Conservation (phyloP, 805 yeast species). For the Starmera dryadoides region DNA sequence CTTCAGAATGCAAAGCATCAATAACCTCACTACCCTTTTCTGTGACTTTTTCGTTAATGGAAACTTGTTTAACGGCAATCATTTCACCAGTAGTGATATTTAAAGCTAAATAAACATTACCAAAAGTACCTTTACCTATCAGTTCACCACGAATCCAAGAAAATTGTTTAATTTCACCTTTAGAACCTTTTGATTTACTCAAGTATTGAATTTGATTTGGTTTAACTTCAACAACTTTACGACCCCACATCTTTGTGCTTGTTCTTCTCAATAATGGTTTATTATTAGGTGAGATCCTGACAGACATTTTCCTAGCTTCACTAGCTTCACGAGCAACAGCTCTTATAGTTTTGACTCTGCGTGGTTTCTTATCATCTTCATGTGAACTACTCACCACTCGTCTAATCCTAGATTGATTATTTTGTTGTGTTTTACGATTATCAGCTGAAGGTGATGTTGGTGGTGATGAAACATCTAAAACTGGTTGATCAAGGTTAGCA, state of each 20-base stretch:
- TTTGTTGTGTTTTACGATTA: conserved; percentile 5
- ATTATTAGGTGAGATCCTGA: conserved; percentile 3
- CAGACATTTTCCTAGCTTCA: conserved; percentile 42
- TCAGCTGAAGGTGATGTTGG: conserved; percentile 43
- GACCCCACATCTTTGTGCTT: conserved; percentile 98
- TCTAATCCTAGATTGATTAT: conserved; percentile 4
- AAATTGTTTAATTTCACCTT: conserved; percentile 73
- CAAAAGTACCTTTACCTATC: conserved; percentile 95
- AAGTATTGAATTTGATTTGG: conserved; percentile 58
- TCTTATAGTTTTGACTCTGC: conserved; percentile 85
- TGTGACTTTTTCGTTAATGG: conserved; percentile 38
- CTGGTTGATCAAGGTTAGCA: conserved; percentile 87
- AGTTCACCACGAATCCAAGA: conserved; percentile 98
- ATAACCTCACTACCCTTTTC: conserved; percentile 49
- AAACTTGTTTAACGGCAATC: conserved; percentile 97
- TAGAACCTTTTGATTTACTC: conserved; percentile 53
- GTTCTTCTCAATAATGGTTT: conserved; percentile 49
- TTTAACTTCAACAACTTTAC: conserved; percentile 83
- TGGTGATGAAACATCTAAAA: conserved; percentile 63
- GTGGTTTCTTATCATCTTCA: conserved; percentile 23
- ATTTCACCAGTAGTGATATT: conserved; percentile 96
- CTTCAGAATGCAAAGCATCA: conserved; percentile 83
- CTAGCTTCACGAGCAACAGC: conserved; percentile 90
- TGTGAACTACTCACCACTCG: conserved; percentile 14
- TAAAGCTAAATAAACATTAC: conserved; percentile 84